Evolutionary conservation across 2,329 filamentous ascomycete genomes (phyloP), one percentile per base, ranked within the genome.

Genomic region (Rugonectria rugulosa): DNA sequence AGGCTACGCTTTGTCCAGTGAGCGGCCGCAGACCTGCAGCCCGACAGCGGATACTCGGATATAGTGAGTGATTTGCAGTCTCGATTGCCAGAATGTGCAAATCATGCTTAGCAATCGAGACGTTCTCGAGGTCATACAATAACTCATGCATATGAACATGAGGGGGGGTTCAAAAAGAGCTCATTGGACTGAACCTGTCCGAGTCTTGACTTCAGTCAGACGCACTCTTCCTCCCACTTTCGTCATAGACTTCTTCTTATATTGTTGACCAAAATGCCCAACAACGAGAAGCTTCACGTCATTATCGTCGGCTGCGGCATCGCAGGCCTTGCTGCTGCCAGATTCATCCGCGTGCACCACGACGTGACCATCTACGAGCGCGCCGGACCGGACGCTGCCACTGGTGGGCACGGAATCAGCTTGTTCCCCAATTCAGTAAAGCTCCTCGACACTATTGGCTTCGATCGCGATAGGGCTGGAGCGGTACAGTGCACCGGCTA

Each of bases 371-470:
- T 53, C 10, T 53, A 47, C 21, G 50, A 53, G 21, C 36, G 50
- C 32, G 43, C 51, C 15, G 43, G 43, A 2, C 20, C 14, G 7
- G 51, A 54, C 31, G 51, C 37, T n/a, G 44, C 51, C 7, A 54
- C 51, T n/a, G 51, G 51, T 19, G 43, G 51, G 14, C 43, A 54
- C 23, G 43, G 51, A 5, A 54, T 48, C 17, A 54, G 37, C 43
- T 24, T 54, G 43, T 48, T 54, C 37, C 43, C 51, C 11, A 54
- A 43, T 26, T 42, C 51, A 24, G 43, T 54, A 11, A 54, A 48
- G n/a, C 37, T 48, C 11, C 37, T 48, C 6, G 36, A 54, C 17
- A 54, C 37, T 7, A 37, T 48, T 6, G 51, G 43, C 2, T 54
- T 48, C n/a, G 29, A 54, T 15, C 29, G 23, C 20, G 43, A 43